Evolutionary conservation across 2,329 filamentous ascomycete genomes (phyloP), one percentile per base, ranked within the genome.

Genomic region (Fusarium camptoceras): DNA sequence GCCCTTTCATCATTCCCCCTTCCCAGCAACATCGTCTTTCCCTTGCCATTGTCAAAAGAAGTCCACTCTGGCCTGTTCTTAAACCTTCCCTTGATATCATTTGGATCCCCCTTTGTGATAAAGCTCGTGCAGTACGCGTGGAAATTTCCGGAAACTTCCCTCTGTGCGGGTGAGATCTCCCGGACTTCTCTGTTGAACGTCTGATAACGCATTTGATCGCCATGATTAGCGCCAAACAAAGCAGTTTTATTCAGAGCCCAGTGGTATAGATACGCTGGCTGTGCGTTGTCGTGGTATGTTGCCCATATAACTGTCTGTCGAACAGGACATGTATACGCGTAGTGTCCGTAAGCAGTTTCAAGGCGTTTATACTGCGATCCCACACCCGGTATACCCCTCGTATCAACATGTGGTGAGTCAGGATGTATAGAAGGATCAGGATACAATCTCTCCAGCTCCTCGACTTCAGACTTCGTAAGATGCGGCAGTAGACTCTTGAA

Each of bases 1-100:
- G 82, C 82, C 10, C 82, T 73, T 65, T 86, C 84, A 68, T 86
- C 81, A 67, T 86, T 86, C 0, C 80, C 84, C 37, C 82, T 76
- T 1, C 84, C 84, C 24, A 86, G 77, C 0, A 83, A 63, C 82
- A 86, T 83, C 1, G 81, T 79, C 25, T 73, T 67, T 1, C 75
- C 74, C 41, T 76, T 73, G 2, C 73, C 73, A 1, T 67, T 59
- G 6, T 70, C 74, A 14, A 73, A 72, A 6, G 79, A 22, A 1
- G 60, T 54, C 77, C 76, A 78, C 31, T 71, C 42, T 2, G 73
- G 69, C 1, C 76, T 53, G 16, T 70, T 46, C 2, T 61, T 57
- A 51, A 75, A 76, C 30, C 42, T 73, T 0, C 75, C 74, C 44
- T 68, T 68, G 8, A 69, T 37, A 8, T 67, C 70, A 8, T 68